Percentiles rank a stretch among this genome's conserved stretches.
phyloP scores from a whole-genome alignment of 768 basidiomycete genomes.

The Pulveroboletus sp. region DNA sequence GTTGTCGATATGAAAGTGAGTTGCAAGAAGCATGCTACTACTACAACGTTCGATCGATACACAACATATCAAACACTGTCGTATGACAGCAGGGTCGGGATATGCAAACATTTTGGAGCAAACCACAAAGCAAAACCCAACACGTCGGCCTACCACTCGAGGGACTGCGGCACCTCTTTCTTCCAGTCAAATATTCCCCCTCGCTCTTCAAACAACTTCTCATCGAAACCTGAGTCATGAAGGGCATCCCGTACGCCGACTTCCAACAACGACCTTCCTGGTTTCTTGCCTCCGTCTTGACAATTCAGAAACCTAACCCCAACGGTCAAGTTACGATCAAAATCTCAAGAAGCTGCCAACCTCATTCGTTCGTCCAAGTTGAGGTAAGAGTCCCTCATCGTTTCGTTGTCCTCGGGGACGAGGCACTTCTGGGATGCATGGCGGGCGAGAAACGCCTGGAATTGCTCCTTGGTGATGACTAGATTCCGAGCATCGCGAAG shows the following conservation, averaged over 20 bases:
- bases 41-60: too few species aligned
- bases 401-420: constrained; percentile 37
- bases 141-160: constrained; percentile 3
- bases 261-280: constrained; percentile 27
- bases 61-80: too few species aligned
- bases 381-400: constrained; percentile 40
- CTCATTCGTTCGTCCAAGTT: constrained; percentile 39
- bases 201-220: constrained; percentile 27
- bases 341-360: constrained; percentile 9
- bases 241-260: constrained; percentile 34
- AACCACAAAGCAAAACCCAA: too few species aligned
- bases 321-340: neutral
- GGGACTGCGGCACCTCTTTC: constrained; percentile 1
- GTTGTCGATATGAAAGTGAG: too few species aligned
- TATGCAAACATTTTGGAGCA: too few species aligned
- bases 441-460: constrained; percentile 34
- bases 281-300: constrained; percentile 31
- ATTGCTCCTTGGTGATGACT: constrained; percentile 33
- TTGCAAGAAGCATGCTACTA: too few species aligned
- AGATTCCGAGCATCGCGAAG: constrained; percentile 35
- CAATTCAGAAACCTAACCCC: constrained; percentile 34
- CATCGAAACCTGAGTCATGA: constrained; percentile 34
- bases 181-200: constrained; percentile 39
- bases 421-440: constrained; percentile 30
- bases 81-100: too few species aligned